Evolutionary conservation across 2,329 filamentous ascomycete genomes (phyloP).

Genomic region (Arthrinium puccinioides): DNA sequence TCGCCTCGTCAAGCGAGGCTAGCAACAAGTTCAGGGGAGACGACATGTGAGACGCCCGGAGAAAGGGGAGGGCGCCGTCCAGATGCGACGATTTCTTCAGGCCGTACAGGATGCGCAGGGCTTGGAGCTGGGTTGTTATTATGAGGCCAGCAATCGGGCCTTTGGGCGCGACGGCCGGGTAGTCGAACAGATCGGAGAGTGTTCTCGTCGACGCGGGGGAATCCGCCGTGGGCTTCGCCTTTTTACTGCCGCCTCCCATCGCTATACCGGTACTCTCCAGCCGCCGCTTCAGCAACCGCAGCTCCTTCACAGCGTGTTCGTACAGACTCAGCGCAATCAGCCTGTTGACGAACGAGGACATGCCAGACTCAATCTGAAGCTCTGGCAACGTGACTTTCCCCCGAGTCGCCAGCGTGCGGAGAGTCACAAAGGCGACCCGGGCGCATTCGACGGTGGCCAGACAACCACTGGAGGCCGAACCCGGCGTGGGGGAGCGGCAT

Average conservation of each 20-base stretch:
- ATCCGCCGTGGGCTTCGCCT: constrained; percentile 20
- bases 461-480: constrained; percentile 32
- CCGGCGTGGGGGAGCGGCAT: constrained; percentile 17
- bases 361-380: constrained; percentile 66
- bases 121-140: constrained; percentile 58
- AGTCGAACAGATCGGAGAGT: constrained; percentile 56
- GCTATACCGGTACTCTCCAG: constrained; percentile 43
- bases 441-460: constrained; percentile 62
- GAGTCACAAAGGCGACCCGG: constrained; percentile 56
- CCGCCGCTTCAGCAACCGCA: constrained; percentile 57
- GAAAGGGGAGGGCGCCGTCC: constrained; percentile 47
- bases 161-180: constrained; percentile 36
- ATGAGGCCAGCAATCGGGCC: constrained; percentile 44
- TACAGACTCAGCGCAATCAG: constrained; percentile 58
- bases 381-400: constrained; percentile 48
- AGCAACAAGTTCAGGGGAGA: constrained; percentile 54
- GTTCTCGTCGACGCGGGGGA: constrained; percentile 31
- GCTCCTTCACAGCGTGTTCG: constrained; percentile 61
- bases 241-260: constrained; percentile 16
- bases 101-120: constrained; percentile 54
- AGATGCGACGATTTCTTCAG: constrained; percentile 52
- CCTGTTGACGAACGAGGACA: constrained; percentile 61
- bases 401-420: constrained; percentile 51
- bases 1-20: constrained; percentile 31
- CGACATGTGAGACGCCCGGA: constrained; percentile 43